Percentiles rank a stretch among this genome's conserved stretches.
Conservation (phyloP, 202 grass and related monocot genomes). For the Setaria italica region DNA sequence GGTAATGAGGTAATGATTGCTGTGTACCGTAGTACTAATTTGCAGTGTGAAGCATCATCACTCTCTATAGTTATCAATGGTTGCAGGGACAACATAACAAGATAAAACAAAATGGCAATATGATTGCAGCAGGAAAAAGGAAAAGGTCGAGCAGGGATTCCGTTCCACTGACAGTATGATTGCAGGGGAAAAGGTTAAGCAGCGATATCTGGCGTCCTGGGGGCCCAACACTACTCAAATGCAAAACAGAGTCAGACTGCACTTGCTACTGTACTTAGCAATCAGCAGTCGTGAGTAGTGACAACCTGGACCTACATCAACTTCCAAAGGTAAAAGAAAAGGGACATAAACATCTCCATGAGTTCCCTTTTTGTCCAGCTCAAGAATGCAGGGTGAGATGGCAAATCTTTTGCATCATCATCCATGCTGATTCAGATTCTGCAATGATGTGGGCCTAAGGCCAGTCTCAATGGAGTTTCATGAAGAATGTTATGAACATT, state of each 20-base stretch:
- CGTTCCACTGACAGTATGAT: conserved; percentile 34
- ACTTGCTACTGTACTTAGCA: neutral
- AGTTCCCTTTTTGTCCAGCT: conserved; percentile 1
- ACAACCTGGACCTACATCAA: neutral
- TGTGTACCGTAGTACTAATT: neutral
- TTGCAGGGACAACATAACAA: neutral
- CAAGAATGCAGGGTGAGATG: neutral
- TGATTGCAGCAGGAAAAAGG: conserved; percentile 6
- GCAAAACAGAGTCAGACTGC: conserved; percentile 34
- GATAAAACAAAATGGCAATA: conserved; percentile 2
- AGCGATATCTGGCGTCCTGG: neutral
- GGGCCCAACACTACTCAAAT: neutral
- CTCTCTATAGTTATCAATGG: neutral
- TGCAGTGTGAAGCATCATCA: too few species aligned
- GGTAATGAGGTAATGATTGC: conserved; percentile 9
- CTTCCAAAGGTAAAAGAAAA: neutral
- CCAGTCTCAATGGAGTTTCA: too few species aligned
- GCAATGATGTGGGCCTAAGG: neutral
- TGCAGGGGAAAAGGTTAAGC: conserved; percentile 36
- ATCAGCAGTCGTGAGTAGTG: too few species aligned
- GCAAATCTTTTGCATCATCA: too few species aligned
- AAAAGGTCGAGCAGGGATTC: conserved; percentile 11
- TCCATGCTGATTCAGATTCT: neutral
- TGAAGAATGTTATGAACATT: too few species aligned
- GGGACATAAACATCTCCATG: neutral